Conservation (phyloP, 305 asterid genomes). For the Fraxinus nigra region DNA sequence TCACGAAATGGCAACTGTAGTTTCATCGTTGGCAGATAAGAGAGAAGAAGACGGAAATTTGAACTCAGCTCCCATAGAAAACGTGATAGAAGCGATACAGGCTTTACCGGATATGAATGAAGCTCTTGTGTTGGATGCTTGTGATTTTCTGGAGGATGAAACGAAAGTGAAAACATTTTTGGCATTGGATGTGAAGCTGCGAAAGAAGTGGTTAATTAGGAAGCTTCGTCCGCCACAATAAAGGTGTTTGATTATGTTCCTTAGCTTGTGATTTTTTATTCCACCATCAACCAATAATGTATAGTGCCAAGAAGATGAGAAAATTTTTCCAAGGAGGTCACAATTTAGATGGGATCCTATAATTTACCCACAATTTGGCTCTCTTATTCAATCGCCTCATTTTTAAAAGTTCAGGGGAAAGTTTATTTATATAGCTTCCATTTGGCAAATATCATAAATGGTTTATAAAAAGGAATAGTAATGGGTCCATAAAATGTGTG, state of each 20-base stretch:
- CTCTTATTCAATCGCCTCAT: not conserved
- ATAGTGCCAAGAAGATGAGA: not conserved
- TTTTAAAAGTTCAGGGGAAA: not conserved
- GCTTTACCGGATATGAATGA: slow-evolving; percentile 40
- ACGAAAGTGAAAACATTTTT: slow-evolving; percentile 42
- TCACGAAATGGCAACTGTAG: slow-evolving; percentile 20
- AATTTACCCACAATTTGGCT: not conserved
- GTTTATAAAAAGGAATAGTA: not conserved
- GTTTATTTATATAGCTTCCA: not conserved
- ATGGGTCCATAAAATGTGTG: not conserved
- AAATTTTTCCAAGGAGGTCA: not conserved
- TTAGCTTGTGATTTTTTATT: slow-evolving; percentile 31
- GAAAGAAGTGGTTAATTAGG: slow-evolving; percentile 48
- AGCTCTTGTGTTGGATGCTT: slow-evolving; percentile 37
- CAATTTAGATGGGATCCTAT: not conserved
- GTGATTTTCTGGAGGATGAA: slow-evolving; percentile 48
- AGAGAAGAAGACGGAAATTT: slow-evolving; percentile 13
- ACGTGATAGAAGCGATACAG: slow-evolving; percentile 38
- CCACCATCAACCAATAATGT: not conserved
- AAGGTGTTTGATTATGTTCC: not conserved
- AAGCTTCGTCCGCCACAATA: slow-evolving; percentile 23
- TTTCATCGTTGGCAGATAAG: slow-evolving; percentile 15
- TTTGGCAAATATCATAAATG: not conserved
- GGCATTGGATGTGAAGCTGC: slow-evolving; percentile 34
- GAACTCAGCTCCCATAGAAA: slow-evolving; percentile 25